Conservation (phyloP, 768 basidiomycete genomes). For the Cubamyces lactineus region DNA sequence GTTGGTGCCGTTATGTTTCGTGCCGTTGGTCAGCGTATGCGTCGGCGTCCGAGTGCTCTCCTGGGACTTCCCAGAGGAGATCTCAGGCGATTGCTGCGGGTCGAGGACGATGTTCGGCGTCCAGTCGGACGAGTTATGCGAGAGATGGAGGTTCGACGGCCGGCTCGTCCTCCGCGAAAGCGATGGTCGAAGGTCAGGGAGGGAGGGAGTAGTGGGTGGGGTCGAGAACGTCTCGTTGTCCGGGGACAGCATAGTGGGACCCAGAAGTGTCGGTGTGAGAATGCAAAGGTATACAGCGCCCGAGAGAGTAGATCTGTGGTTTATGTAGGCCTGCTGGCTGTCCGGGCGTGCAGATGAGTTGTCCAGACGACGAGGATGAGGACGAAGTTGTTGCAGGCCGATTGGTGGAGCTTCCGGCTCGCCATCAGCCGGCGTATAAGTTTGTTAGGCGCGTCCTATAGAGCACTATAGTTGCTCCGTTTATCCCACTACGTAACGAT, state of each 20-base stretch:
- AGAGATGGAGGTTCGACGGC: constrained; percentile 41
- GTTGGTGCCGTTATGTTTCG: constrained; percentile 27
- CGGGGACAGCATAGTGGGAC: constrained; percentile 32
- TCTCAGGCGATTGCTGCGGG: constrained; percentile 35
- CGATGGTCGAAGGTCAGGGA: constrained; percentile 39
- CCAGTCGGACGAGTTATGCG: constrained; percentile 35
- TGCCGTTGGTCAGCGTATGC: constrained; percentile 20
- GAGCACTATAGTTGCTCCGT: too few relatives aligned
- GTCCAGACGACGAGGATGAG: constrained; percentile 22
- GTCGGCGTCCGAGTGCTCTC: constrained; percentile 4
- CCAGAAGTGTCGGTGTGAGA: background rate
- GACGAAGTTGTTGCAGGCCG: constrained; percentile 12
- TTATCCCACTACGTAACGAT: too few relatives aligned
- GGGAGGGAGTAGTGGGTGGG: constrained; percentile 46
- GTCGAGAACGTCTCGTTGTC: constrained; percentile 48
- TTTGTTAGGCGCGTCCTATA: too few relatives aligned
- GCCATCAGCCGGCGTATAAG: too few relatives aligned
- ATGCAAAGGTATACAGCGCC: background rate
- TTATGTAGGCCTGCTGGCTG: constrained; percentile 1
- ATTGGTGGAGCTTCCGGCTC: constrained; percentile 11
- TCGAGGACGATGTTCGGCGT: constrained; percentile 43
- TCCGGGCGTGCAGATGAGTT: constrained; percentile 13
- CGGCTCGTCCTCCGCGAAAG: constrained; percentile 41
- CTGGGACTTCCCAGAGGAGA: constrained; percentile 3
- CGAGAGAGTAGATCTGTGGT: background rate